phyloP scores from a whole-genome alignment of 805 yeast species.

The Yarrowia alimentaria region DNA sequence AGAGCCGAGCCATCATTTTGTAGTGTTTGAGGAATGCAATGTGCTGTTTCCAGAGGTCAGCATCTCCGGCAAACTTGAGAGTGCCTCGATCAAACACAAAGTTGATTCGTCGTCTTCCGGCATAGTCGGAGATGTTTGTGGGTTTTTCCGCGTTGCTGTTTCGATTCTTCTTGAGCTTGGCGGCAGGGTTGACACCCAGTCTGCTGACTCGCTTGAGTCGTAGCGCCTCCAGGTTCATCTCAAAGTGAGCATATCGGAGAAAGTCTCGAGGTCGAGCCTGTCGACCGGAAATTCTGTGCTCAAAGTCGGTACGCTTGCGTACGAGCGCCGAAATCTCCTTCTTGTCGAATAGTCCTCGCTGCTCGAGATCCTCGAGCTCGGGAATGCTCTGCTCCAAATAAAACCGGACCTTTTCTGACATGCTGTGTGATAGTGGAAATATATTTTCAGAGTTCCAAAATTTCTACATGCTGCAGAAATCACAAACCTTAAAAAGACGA shows the following conservation, averaged over 20 bases:
- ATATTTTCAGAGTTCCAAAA: slow-evolving; percentile 25
- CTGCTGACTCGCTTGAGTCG: slow-evolving; percentile 69
- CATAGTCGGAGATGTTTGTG: slow-evolving; percentile 68
- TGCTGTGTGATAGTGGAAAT: slow-evolving; percentile 31
- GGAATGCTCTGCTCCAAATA: slow-evolving; percentile 74
- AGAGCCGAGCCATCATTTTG: slow-evolving; percentile 38
- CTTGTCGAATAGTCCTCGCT: slow-evolving; percentile 76
- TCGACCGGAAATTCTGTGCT: slow-evolving; percentile 81
- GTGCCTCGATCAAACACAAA: slow-evolving; percentile 84
- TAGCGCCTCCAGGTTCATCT: slow-evolving; percentile 71
- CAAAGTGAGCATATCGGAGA: slow-evolving; percentile 75
- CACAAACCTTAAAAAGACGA: not conserved
- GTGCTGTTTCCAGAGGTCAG: slow-evolving; percentile 75
- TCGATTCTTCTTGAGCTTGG: slow-evolving; percentile 35
- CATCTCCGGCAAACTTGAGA: slow-evolving; percentile 71
- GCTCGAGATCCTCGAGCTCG: slow-evolving; percentile 83
- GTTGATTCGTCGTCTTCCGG: slow-evolving; percentile 74
- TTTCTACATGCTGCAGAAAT: slow-evolving; percentile 9
- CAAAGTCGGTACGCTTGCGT: slow-evolving; percentile 94
- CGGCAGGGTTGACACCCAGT: slow-evolving; percentile 55
- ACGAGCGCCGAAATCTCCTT: slow-evolving; percentile 79
- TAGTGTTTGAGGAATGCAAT: slow-evolving; percentile 51
- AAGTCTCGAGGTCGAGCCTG: slow-evolving; percentile 78
- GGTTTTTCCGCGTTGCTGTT: slow-evolving; percentile 9
- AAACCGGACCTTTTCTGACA: slow-evolving; percentile 58